A percentile compares a stretch with the other conserved stretches of the same genome.
Evolutionary conservation across 2,329 filamentous ascomycete genomes (phyloP).

Genomic region (Calonectria fujianensis): DNA sequence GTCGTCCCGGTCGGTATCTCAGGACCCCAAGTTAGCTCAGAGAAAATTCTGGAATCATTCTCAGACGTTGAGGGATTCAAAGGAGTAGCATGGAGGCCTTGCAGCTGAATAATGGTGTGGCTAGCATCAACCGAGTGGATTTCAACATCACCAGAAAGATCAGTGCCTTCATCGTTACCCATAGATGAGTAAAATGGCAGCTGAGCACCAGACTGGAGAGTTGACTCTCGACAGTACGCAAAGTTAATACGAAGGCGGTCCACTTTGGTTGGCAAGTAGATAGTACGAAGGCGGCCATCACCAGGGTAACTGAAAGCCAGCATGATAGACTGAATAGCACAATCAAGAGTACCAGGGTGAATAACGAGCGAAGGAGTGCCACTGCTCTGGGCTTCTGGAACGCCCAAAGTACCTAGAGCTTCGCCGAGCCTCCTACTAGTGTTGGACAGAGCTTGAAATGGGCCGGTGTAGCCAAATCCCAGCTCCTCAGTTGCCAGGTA

Average conservation of each 20-base stretch:
- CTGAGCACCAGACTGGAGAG: neutral
- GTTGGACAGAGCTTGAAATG: neutral
- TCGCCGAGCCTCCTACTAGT: neutral
- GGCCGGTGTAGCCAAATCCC: neutral
- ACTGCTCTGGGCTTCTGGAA: neutral
- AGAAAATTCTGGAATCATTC: conserved; percentile 7
- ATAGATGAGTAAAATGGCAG: conserved; percentile 10
- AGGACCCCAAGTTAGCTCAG: neutral
- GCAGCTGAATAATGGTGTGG: conserved; percentile 4
- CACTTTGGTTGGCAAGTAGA: conserved; percentile 10
- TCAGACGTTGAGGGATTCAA: conserved; percentile 1
- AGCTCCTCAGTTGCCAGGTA: neutral
- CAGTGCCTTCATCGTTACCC: neutral
- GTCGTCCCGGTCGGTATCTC: neutral
- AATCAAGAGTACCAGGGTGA: conserved; percentile 1
- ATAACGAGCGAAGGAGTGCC: neutral
- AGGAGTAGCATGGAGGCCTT: conserved; percentile 7
- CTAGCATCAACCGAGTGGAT: conserved; percentile 2
- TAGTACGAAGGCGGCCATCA: conserved; percentile 1
- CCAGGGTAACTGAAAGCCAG: conserved; percentile 2
- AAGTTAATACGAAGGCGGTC: conserved; percentile 8
- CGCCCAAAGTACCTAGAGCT: neutral
- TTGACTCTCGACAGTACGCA: neutral
- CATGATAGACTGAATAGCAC: conserved; percentile 11
- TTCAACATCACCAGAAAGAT: conserved; percentile 1